These are phyloP conservation scores for Luffa acutangula DNA, from an alignment of 306 rosid species.

Conservation along the genomic window DNA sequence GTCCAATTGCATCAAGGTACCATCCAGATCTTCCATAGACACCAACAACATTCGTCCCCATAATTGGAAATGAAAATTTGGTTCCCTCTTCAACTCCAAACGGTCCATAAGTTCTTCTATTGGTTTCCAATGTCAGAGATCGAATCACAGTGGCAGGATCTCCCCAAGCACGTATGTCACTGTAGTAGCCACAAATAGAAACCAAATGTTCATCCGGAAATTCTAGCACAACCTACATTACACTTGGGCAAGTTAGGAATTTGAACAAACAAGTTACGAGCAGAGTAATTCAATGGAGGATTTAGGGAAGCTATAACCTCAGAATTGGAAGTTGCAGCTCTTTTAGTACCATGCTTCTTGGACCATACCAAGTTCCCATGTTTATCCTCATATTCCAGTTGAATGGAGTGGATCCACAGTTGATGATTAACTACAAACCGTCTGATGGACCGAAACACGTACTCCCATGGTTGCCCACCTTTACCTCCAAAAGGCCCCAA, in stretches of 20 bases:
- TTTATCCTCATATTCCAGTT: background rate
- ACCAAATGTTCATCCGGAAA: background rate
- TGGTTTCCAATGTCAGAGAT: background rate
- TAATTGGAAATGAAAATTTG: background rate
- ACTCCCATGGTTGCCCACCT: background rate
- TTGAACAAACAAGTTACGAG: background rate
- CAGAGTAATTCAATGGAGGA: background rate
- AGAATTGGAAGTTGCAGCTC: background rate
- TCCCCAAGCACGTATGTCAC: background rate
- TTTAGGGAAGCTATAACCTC: background rate
- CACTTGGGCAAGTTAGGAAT: background rate
- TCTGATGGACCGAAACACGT: background rate
- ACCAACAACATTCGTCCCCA: background rate
- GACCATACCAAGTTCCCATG: background rate
- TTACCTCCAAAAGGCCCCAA: background rate
- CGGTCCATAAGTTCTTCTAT: background rate
- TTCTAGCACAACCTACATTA: background rate
- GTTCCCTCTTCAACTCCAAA: conserved; percentile 3
- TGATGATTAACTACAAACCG: background rate
- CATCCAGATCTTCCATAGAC: background rate
- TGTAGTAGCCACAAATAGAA: background rate
- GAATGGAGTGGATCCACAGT: background rate
- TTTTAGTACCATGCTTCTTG: background rate
- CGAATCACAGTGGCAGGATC: background rate
- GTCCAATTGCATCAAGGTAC: conserved; percentile 2